phyloP scores from a whole-genome alignment of 495 filamentous ascomycete species.

The Annulohypoxylon stygium region DNA sequence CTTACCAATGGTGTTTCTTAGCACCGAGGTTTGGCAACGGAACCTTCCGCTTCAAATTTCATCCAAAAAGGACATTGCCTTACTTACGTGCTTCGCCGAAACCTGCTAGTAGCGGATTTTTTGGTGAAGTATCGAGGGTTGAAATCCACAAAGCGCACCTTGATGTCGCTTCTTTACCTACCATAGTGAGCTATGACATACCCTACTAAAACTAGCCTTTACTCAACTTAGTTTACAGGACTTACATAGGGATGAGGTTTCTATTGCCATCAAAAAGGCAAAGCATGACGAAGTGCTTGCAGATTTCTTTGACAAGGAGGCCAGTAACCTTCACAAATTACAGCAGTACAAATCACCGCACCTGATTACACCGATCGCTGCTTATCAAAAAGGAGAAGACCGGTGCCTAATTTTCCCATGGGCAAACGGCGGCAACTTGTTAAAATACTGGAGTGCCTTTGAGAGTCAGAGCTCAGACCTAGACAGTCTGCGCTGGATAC shows the following conservation, averaged over 20 bases:
- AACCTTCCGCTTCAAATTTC: neutral
- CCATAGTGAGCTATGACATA: neutral
- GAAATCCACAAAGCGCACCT: neutral
- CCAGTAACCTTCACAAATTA: neutral
- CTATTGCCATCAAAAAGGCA: neutral
- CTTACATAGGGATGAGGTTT: neutral
- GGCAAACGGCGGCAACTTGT: neutral
- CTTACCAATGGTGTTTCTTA: neutral
- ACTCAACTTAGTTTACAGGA: constrained; percentile 1
- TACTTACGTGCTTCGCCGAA: neutral
- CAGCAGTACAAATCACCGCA: constrained; percentile 2
- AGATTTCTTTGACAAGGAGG: constrained; percentile 3
- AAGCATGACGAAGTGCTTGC: neutral
- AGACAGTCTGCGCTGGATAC: neutral
- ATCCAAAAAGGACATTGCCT: neutral
- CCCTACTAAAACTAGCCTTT: neutral
- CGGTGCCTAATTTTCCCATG: neutral
- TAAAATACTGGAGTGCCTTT: neutral
- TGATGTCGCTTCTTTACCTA: neutral
- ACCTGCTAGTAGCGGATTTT: neutral
- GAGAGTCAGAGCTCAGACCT: neutral
- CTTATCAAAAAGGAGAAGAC: neutral
- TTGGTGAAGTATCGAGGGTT: neutral
- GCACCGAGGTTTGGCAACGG: neutral
- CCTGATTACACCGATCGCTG: neutral